Base-by-base conservation (phyloP, 2,329 filamentous ascomycete genomes). In the Trichoderma polysporum region DNA sequence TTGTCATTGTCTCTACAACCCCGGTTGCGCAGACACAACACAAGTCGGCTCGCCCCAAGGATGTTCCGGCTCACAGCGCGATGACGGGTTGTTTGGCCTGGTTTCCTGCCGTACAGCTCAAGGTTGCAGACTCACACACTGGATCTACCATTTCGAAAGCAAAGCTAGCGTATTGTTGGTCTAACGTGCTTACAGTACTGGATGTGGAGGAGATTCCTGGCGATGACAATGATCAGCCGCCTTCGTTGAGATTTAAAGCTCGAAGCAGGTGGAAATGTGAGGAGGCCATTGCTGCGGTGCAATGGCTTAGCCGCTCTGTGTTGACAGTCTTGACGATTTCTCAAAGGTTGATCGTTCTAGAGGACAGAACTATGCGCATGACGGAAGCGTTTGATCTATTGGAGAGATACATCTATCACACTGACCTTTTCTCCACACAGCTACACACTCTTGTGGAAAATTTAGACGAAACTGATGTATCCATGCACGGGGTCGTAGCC, bases 151-250 rank as follows among this genome's bases (percentile, higher is more conserved):
- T 90, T 10, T 94, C 92, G 19, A 90, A 89, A 74, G 91, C 90
- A 41, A 98, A 99, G 77, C 85, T 99, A 19, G 94, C 92, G 0
- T 99, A 99, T 80, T 97, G 94, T 78, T 99, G 95, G 95, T 98
- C 95, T 2, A 98, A 98, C 74, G 88, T 98, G n/a, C 81, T 99
- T 70, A 98, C 94, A 0, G 90, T 99, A 5, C 81, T 99, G 27
- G 95, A 99, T 70, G 88, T 98, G 12, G 89, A 94, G 60, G 91
- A 95, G 71, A 82, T 89, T 13, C 84, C 85, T 22, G 79, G 85
- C 0, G 85, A 88, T 15, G 89, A 93, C 71, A 89, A 88, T 69
- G 91, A 94, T 71, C 93, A 92, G 73, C 92, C 91, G 3, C 87
- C 92, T 1, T 89, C 85, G 54, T 86, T 98, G 25, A 87, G 86